A percentile compares a stretch with the other conserved stretches of the same genome.
These are phyloP conservation scores for Cercospora berteroae DNA, from an alignment of 2,329 filamentous ascomycete genomes.

Conservation along the genomic window DNA sequence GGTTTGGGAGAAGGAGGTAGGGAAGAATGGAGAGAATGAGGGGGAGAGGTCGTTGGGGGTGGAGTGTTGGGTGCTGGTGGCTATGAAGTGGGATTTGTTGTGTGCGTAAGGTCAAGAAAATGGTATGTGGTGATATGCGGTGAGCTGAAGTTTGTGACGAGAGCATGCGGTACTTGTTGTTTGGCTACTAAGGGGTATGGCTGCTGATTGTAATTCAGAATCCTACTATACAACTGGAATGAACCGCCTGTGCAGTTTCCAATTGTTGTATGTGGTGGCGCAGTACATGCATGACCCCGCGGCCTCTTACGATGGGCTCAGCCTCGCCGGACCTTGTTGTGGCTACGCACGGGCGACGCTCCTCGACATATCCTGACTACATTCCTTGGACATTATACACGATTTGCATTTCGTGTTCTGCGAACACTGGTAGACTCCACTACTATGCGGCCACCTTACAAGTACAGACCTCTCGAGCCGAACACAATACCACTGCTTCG, in stretches of 20 bases:
- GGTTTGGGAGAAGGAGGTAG: conserved; percentile 15
- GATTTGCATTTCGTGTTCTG: too few species aligned
- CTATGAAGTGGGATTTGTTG: conserved; percentile 16
- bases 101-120: conserved; percentile 6
- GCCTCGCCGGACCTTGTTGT: neutral
- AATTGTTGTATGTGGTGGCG: too few species aligned
- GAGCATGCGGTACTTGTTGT: neutral
- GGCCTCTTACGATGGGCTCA: neutral
- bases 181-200: too few species aligned
- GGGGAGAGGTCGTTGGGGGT: conserved; percentile 4
- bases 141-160: neutral
- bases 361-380: too few species aligned
- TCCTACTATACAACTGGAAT: too few species aligned
- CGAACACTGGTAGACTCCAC: too few species aligned
- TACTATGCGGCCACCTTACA: neutral
- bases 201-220: too few species aligned
- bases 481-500: neutral
- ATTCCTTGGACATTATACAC: too few species aligned
- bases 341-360: too few species aligned
- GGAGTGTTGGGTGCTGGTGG: conserved; percentile 16
- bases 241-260: too few species aligned
- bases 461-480: neutral
- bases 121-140: neutral
- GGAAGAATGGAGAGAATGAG: neutral
- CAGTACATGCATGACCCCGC: neutral